A percentile compares a stretch with the other conserved stretches of the same genome.
phyloP scores from a whole-genome alignment of 1,139 yeast species.

The Suhomyces chickasaworum region DNA sequence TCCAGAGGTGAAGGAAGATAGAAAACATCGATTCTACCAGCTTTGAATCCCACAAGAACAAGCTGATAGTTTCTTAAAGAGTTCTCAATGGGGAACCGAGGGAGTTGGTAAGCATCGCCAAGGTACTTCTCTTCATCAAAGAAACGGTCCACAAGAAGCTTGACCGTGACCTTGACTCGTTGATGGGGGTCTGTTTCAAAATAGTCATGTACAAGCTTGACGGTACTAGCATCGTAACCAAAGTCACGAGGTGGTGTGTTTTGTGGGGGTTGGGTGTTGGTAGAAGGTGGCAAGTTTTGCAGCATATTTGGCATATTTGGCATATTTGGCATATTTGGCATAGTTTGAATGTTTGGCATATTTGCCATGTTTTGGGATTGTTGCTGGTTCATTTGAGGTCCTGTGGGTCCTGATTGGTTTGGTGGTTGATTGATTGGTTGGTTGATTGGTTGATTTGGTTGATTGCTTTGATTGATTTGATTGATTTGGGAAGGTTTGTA shows the following conservation, averaged over 20 bases:
- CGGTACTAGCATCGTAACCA: conserved; percentile 8
- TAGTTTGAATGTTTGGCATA: too few species aligned
- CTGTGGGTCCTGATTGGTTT: too few species aligned
- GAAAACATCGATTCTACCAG: conserved; percentile 83
- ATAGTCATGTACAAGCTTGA: conserved; percentile 36
- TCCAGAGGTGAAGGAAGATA: conserved; percentile 50
- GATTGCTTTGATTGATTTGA: neutral
- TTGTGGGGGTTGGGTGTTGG: neutral
- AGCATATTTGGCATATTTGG: neutral
- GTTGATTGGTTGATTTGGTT: neutral
- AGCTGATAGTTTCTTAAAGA: conserved; percentile 37
- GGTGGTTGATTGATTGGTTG: neutral
- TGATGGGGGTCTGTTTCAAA: conserved; percentile 44
- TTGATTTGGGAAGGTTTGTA: neutral
- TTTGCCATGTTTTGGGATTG: too few species aligned
- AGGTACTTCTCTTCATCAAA: conserved; percentile 29
- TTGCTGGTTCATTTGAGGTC: too few species aligned
- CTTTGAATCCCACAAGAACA: conserved; percentile 80
- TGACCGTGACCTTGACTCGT: conserved; percentile 37
- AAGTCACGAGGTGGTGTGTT: neutral
- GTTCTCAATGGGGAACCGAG: conserved; percentile 44
- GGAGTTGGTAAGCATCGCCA: conserved; percentile 39
- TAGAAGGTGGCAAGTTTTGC: neutral
- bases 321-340: too few species aligned
- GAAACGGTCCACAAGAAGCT: conserved; percentile 19